Conservation (phyloP, 2,329 filamentous ascomycete species). For the Nemania sp. region DNA sequence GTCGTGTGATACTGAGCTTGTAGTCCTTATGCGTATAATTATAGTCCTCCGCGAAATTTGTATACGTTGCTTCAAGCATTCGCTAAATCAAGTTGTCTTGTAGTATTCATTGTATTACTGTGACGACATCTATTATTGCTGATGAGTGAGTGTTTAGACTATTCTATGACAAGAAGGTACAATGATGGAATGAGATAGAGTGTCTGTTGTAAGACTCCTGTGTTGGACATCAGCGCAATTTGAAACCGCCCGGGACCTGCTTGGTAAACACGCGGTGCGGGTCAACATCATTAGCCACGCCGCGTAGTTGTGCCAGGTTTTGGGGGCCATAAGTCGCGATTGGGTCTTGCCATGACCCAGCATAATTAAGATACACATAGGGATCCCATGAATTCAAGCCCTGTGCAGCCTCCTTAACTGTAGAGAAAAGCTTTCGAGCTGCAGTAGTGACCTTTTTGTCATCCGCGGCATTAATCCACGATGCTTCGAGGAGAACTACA, state of each 20-base stretch:
- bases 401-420: background rate
- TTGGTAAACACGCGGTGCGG: conserved; percentile 9
- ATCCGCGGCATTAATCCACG: background rate
- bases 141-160: too few species aligned
- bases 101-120: too few species aligned
- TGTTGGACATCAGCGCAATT: too few species aligned
- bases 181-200: too few species aligned
- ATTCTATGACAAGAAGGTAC: too few species aligned
- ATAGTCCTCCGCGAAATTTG: too few species aligned
- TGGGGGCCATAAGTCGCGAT: conserved; percentile 3
- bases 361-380: conserved; percentile 16
- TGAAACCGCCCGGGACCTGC: conserved; percentile 8
- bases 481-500: background rate
- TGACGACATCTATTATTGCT: too few species aligned
- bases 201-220: too few species aligned
- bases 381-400: background rate
- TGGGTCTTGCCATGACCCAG: conserved; percentile 6
- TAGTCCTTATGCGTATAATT: too few species aligned
- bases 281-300: conserved; percentile 1
- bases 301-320: background rate
- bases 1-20: too few species aligned
- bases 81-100: too few species aligned
- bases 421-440: background rate
- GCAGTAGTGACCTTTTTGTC: background rate
- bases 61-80: too few species aligned